These are phyloP conservation scores for Trametes cinnabarina DNA, from an alignment of 768 basidiomycete genomes.

Conservation along the genomic window DNA sequence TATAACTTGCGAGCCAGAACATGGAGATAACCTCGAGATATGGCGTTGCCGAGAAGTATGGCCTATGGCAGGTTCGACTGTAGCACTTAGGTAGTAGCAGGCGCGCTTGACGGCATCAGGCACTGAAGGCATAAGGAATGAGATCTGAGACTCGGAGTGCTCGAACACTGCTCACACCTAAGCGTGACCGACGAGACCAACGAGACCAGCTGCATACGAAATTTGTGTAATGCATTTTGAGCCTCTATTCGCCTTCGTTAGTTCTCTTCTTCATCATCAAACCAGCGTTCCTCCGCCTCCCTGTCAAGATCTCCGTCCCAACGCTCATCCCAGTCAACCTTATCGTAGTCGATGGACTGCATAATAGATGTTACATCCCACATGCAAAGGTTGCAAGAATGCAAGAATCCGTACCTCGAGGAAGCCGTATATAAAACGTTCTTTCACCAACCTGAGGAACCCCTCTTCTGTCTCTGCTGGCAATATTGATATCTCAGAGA, in stretches of 20 bases:
- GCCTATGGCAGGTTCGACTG: too few species aligned
- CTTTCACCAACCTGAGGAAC: conserved; percentile 63
- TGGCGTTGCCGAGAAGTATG: too few species aligned
- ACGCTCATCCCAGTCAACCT: conserved; percentile 72
- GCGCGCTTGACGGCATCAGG: too few species aligned
- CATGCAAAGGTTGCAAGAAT: not conserved
- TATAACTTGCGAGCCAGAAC: too few species aligned
- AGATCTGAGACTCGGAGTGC: too few species aligned
- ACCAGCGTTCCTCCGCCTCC: conserved; percentile 70
- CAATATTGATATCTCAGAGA: conserved; percentile 37
- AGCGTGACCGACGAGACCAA: too few species aligned
- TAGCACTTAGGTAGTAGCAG: too few species aligned
- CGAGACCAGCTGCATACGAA: too few species aligned
- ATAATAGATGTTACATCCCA: conserved; percentile 3
- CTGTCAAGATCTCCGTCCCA: conserved; percentile 59
- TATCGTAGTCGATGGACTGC: conserved; percentile 68
- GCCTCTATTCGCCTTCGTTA: not conserved
- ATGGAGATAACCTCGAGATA: too few species aligned
- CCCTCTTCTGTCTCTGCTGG: conserved; percentile 45
- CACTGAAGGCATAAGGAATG: too few species aligned
- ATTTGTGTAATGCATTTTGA: too few species aligned
- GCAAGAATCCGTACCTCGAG: conserved; percentile 48
- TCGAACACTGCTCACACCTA: too few species aligned
- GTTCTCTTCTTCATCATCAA: conserved; percentile 58
- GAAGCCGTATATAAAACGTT: conserved; percentile 73